phyloP scores from a whole-genome alignment of 768 basidiomycete genomes.

The Boletus coccyginus region DNA sequence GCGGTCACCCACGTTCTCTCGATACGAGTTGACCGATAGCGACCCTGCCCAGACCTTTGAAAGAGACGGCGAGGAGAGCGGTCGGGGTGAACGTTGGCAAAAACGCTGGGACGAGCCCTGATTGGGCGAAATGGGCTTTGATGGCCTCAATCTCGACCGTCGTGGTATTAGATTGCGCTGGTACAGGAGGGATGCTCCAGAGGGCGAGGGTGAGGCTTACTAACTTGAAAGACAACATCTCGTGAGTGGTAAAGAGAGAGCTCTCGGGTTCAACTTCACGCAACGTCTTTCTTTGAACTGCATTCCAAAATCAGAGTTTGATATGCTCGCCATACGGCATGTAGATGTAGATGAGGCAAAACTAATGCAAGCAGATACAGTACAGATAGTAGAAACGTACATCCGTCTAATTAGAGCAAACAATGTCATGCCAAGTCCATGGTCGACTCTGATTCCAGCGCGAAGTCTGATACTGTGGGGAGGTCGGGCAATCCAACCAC shows the following conservation, averaged over 20 bases:
- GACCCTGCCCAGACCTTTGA: slow-evolving; percentile 44
- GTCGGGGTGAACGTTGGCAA: slow-evolving; percentile 58
- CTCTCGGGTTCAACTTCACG: neutral
- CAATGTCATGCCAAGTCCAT: slow-evolving; percentile 26
- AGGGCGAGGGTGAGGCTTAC: slow-evolving; percentile 34
- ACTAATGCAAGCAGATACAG: slow-evolving; percentile 31
- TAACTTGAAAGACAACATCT: slow-evolving; percentile 16
- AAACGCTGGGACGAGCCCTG: slow-evolving; percentile 60
- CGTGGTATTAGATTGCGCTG: slow-evolving; percentile 45
- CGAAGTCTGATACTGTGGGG: slow-evolving; percentile 28
- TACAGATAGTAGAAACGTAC: slow-evolving; percentile 33
- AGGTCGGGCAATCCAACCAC: slow-evolving; percentile 23
- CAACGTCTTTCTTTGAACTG: neutral
- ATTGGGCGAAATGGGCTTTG: slow-evolving; percentile 64
- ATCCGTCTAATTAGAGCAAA: slow-evolving; percentile 22
- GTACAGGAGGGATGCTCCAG: slow-evolving; percentile 34
- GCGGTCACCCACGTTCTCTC: slow-evolving; percentile 48
- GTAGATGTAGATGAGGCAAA: slow-evolving; percentile 16
- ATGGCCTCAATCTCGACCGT: slow-evolving; percentile 52
- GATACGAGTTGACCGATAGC: slow-evolving; percentile 58
- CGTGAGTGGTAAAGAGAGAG: neutral
- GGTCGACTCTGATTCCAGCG: slow-evolving; percentile 23
- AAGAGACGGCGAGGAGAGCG: slow-evolving; percentile 56
- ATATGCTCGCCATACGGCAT: slow-evolving; percentile 12
- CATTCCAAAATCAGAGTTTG: slow-evolving; percentile 23